Percentiles rank a stretch among this genome's conserved stretches.
phyloP scores from a whole-genome alignment of 352 stramenopile species.

The Globisporangium emineosum region DNA sequence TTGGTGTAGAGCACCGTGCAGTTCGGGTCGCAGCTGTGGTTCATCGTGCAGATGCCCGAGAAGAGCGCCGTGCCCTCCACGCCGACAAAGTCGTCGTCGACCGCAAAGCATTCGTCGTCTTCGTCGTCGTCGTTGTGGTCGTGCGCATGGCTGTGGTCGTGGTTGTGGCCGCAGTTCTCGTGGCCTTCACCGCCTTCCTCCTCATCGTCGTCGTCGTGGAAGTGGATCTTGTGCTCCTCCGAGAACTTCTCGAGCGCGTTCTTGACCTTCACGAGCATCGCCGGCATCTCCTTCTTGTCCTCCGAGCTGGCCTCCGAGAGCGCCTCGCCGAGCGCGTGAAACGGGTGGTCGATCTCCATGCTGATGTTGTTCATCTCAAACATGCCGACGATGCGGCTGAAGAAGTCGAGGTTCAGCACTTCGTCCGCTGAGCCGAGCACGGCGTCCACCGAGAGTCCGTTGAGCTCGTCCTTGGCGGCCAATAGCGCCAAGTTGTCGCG shows the following conservation, averaged over 20 bases:
- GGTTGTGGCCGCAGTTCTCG: constrained; percentile 27
- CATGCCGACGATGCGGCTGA: constrained; percentile 90
- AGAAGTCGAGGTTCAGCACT: constrained; percentile 76
- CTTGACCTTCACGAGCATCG: constrained; percentile 60
- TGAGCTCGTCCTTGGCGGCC: constrained; percentile 46
- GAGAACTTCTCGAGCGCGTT: constrained; percentile 67
- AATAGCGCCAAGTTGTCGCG: constrained; percentile 49
- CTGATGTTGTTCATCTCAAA: constrained; percentile 98
- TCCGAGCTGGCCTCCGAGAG: constrained; percentile 50
- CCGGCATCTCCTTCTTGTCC: constrained; percentile 62
- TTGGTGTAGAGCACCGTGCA: constrained; percentile 89
- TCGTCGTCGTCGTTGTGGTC: constrained; percentile 40
- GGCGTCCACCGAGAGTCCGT: constrained; percentile 48
- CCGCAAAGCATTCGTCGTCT: constrained; percentile 34
- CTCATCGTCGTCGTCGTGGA: constrained; percentile 32
- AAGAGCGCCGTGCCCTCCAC: constrained; percentile 95
- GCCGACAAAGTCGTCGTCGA: constrained; percentile 89
- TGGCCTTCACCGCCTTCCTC: constrained; percentile 14
- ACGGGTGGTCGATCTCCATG: constrained; percentile 88
- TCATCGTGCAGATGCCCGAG: constrained; percentile 93
- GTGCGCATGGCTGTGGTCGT: constrained; percentile 25
- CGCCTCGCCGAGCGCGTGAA: constrained; percentile 64
- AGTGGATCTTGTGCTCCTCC: constrained; percentile 42
- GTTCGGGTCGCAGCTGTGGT: constrained; percentile 94
- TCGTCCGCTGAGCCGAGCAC: constrained; percentile 48